These are phyloP conservation scores for Boletus tylopilopsis DNA, from an alignment of 768 basidiomycete species.

Conservation along the genomic window DNA sequence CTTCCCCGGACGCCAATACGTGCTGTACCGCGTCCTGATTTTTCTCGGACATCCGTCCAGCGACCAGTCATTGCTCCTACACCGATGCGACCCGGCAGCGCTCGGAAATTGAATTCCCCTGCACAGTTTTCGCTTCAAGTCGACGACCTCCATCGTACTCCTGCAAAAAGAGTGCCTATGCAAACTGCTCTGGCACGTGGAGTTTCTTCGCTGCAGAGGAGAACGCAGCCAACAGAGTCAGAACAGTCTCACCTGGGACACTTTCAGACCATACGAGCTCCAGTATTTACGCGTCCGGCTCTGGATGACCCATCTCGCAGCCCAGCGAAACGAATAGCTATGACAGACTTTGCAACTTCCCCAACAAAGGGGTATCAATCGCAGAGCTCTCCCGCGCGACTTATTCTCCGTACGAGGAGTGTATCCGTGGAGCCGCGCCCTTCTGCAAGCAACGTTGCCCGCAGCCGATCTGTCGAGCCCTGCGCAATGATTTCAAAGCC, in stretches of 20 bases:
- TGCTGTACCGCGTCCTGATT: slow-evolving; percentile 12
- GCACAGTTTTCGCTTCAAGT: slow-evolving; percentile 32
- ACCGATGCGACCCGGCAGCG: slow-evolving; percentile 19
- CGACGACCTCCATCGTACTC: slow-evolving; percentile 47
- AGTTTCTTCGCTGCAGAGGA: slow-evolving; percentile 47
- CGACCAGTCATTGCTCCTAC: slow-evolving; percentile 30
- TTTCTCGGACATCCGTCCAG: slow-evolving; percentile 19
- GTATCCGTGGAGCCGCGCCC: slow-evolving; percentile 35
- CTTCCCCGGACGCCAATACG: slow-evolving; percentile 14
- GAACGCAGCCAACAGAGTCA: slow-evolving; percentile 28
- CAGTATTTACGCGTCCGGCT: slow-evolving; percentile 41
- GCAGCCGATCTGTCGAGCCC: slow-evolving; percentile 33
- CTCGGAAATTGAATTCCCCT: slow-evolving; percentile 24
- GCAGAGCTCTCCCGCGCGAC: slow-evolving; percentile 15
- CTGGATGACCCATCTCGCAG: slow-evolving; percentile 37
- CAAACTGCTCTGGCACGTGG: slow-evolving; percentile 48
- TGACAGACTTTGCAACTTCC: slow-evolving; percentile 25
- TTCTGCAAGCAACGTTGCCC: slow-evolving; percentile 5
- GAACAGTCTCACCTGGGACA: slow-evolving; percentile 20
- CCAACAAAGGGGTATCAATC: slow-evolving; percentile 15
- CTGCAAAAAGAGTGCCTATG: slow-evolving; percentile 62
- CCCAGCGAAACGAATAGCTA: slow-evolving; percentile 33
- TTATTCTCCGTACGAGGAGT: slow-evolving; percentile 27
- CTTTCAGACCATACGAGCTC: slow-evolving; percentile 16
- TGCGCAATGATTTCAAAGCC: slow-evolving; percentile 3